phyloP scores from a whole-genome alignment of 108 stramenopile genomes.

The Craspedostauros australis region DNA sequence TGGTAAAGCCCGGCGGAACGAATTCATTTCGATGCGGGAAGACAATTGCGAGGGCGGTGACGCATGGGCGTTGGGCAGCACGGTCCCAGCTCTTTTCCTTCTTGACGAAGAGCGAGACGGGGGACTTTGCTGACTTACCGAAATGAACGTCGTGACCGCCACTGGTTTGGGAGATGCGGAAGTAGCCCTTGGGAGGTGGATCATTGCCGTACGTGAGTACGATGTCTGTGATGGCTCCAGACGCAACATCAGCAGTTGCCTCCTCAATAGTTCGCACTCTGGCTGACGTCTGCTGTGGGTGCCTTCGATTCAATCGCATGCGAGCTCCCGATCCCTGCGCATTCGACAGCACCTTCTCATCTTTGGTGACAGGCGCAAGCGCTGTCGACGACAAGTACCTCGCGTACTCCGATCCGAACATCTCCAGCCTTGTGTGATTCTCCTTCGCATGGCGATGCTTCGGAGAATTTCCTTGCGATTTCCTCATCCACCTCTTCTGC shows the following conservation, averaged over 20 bases:
- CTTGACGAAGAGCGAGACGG: conserved; percentile 61
- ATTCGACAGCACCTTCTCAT: too few species aligned
- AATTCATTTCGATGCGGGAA: conserved; percentile 82
- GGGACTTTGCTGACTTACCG: conserved; percentile 20
- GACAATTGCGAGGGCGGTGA: conserved; percentile 70
- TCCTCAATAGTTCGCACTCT: conserved; percentile 49
- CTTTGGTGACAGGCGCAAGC: conserved; percentile 17
- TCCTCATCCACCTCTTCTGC: too few species aligned
- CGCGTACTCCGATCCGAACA: conserved; percentile 89
- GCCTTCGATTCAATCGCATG: too few species aligned
- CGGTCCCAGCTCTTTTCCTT: conserved; percentile 86
- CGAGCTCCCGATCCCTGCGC: too few species aligned
- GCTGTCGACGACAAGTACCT: conserved; percentile 56
- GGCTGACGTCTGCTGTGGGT: too few species aligned
- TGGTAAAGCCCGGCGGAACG: conserved; percentile 83
- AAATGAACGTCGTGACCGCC: conserved; percentile 27
- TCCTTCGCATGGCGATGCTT: too few species aligned
- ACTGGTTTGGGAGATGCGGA: conserved; percentile 46
- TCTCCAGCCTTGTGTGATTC: conserved; percentile 40
- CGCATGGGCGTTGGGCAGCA: conserved; percentile 83
- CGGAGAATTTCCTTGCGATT: too few species aligned
- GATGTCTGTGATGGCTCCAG: conserved; percentile 78
- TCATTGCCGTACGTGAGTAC: conserved; percentile 50
- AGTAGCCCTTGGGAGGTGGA: conserved; percentile 69
- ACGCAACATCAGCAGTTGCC: conserved; percentile 33